A percentile compares a stretch with the other conserved stretches of the same genome.
These are phyloP conservation scores for Phalaenopsis aphrodite DNA, from an alignment of 106 monocot species.

Conservation along the genomic window DNA sequence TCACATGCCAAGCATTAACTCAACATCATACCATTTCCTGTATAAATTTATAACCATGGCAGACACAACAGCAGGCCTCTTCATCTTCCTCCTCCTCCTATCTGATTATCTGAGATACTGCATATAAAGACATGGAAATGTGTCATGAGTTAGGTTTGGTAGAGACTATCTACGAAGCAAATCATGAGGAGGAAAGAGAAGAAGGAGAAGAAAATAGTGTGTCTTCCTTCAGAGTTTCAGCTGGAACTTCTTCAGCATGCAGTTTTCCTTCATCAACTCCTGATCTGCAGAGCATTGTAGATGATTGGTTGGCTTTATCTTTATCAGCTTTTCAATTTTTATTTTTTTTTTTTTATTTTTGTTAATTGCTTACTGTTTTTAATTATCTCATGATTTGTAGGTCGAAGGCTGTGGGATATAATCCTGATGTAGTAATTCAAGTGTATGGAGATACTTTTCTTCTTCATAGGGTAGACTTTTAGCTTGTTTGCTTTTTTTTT, in stretches of 20 bases:
- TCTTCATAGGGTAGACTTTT: conserved; percentile 67
- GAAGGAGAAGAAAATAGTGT: conserved; percentile 19
- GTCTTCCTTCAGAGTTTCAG: conserved; percentile 17
- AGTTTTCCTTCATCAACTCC: conserved; percentile 17
- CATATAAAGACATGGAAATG: conserved; percentile 29
- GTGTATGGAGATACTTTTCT: conserved; percentile 51
- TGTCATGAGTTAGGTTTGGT: conserved; percentile 60
- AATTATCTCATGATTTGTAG: conserved; percentile 19
- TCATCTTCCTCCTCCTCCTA: not conserved
- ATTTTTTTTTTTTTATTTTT: not conserved
- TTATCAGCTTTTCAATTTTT: not conserved
- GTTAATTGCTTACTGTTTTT: not conserved
- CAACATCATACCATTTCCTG: conserved; percentile 28
- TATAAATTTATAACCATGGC: not conserved
- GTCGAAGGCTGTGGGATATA: conserved; percentile 40
- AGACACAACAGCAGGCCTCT: not conserved
- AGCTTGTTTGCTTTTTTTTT: not conserved
- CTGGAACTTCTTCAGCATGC: not conserved
- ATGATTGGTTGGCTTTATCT: conserved; percentile 42
- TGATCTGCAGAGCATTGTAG: conserved; percentile 35
- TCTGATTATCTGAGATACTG: not conserved
- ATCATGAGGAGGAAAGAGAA: conserved; percentile 36
- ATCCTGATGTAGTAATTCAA: conserved; percentile 40
- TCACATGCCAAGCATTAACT: conserved; percentile 65
- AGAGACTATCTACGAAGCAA: conserved; percentile 88